A percentile compares a stretch with the other conserved stretches of the same genome.
These are phyloP conservation scores for Tetrahymena borealis DNA, from an alignment of 73 alveolate genomes.

Conservation along the genomic window DNA sequence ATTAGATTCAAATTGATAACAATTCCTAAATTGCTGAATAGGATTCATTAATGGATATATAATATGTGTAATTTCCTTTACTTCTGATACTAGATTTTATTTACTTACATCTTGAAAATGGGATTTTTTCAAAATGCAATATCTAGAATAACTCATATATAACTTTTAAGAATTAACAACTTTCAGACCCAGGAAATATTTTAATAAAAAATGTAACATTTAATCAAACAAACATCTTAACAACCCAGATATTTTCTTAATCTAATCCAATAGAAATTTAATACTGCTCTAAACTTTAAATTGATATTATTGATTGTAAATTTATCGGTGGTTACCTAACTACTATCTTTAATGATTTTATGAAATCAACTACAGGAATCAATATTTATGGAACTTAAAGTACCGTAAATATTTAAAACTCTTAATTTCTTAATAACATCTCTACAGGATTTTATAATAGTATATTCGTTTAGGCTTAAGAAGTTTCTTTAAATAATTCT, in stretches of 20 bases:
- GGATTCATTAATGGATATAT: no score
- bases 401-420: not conserved
- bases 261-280: not conserved
- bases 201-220: not conserved
- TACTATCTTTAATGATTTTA: not conserved
- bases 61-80: no score
- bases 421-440: not conserved
- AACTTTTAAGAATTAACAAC: not conserved
- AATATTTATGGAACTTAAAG: not conserved
- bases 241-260: not conserved
- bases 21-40: no score
- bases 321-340: not conserved
- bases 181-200: not conserved
- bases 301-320: not conserved
- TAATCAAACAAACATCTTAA: not conserved
- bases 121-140: no score
- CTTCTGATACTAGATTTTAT: no score
- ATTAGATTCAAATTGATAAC: not conserved
- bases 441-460: not conserved
- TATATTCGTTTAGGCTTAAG: not conserved
- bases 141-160: not conserved
- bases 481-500: not conserved
- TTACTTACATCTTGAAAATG: no score
- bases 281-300: not conserved
- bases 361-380: not conserved